phyloP scores from a whole-genome alignment of 495 filamentous ascomycete genomes.

The Penicillium atrosanguineum region DNA sequence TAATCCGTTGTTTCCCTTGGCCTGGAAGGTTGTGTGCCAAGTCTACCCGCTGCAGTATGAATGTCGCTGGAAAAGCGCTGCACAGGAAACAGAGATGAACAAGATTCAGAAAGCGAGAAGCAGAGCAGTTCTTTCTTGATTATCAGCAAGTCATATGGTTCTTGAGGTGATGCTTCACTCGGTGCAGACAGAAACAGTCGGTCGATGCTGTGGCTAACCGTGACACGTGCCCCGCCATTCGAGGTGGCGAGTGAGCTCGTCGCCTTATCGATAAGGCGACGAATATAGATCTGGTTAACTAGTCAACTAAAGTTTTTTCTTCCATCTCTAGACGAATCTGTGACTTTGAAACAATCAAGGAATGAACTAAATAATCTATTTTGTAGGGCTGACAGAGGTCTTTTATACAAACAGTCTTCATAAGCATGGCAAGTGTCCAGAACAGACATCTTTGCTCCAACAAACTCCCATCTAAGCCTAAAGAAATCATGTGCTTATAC shows the following conservation, averaged over 20 bases:
- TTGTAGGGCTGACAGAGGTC: background rate
- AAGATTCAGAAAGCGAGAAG: background rate
- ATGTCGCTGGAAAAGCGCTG: background rate
- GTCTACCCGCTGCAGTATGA: background rate
- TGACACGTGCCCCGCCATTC: background rate
- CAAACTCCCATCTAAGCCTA: background rate
- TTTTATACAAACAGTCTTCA: background rate
- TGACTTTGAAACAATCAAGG: background rate
- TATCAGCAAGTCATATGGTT: background rate
- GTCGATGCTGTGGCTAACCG: background rate
- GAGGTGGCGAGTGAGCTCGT: background rate
- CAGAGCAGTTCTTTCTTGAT: background rate
- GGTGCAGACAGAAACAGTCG: background rate
- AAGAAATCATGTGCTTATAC: background rate
- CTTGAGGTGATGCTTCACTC: background rate
- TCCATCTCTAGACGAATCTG: background rate
- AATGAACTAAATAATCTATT: background rate
- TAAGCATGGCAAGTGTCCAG: background rate
- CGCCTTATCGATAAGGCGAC: background rate
- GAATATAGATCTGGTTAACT: background rate
- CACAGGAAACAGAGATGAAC: background rate
- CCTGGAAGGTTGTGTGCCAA: background rate
- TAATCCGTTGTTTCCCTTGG: background rate
- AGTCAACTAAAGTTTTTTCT: background rate
- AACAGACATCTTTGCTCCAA: constrained; percentile 1